Percentiles rank a stretch among this genome's conserved stretches.
These are phyloP conservation scores for Aspergillus saccharolyticus DNA, from an alignment of 495 filamentous ascomycete genomes.

Conservation along the genomic window DNA sequence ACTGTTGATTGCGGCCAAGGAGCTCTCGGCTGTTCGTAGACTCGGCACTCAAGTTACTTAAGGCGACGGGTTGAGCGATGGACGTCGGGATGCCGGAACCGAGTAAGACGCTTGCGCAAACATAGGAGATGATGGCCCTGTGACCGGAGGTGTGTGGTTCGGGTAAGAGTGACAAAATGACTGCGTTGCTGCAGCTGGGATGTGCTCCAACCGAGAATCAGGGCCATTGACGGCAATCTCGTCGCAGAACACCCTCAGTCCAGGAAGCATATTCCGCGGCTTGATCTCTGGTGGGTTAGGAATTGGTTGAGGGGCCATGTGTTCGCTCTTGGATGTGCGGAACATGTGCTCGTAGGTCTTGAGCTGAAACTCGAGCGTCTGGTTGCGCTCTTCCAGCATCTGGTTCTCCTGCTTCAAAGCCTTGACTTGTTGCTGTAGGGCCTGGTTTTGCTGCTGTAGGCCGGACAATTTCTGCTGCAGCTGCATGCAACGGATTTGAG, in stretches of 20 bases:
- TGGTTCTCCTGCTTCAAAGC: slow-evolving; percentile 38
- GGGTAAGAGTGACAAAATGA: slow-evolving; percentile 30
- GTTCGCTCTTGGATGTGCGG: slow-evolving; percentile 37
- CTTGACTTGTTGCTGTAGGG: slow-evolving; percentile 33
- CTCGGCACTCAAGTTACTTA: slow-evolving; percentile 6
- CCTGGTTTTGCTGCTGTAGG: slow-evolving; percentile 41
- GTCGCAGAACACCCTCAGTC: slow-evolving; percentile 38
- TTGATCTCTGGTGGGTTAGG: slow-evolving; percentile 29
- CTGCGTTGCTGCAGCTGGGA: slow-evolving; percentile 28
- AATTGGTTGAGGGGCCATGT: slow-evolving; percentile 25
- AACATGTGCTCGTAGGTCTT: slow-evolving; percentile 43
- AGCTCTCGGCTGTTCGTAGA: not conserved
- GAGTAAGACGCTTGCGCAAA: slow-evolving; percentile 30
- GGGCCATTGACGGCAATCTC: slow-evolving; percentile 29
- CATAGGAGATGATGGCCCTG: slow-evolving; percentile 38
- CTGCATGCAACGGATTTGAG: slow-evolving; percentile 41
- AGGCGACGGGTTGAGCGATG: slow-evolving; percentile 29
- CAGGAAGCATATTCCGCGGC: slow-evolving; percentile 34
- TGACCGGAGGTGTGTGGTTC: slow-evolving; percentile 32
- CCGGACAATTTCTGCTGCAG: slow-evolving; percentile 34
- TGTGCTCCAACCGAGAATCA: slow-evolving; percentile 25
- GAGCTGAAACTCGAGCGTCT: slow-evolving; percentile 38
- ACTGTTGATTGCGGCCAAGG: not conserved
- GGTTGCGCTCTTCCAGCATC: slow-evolving; percentile 34
- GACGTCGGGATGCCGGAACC: slow-evolving; percentile 27